Conservation (phyloP, 345 rosid genomes). For the Psidium friedrichsthalianum region DNA sequence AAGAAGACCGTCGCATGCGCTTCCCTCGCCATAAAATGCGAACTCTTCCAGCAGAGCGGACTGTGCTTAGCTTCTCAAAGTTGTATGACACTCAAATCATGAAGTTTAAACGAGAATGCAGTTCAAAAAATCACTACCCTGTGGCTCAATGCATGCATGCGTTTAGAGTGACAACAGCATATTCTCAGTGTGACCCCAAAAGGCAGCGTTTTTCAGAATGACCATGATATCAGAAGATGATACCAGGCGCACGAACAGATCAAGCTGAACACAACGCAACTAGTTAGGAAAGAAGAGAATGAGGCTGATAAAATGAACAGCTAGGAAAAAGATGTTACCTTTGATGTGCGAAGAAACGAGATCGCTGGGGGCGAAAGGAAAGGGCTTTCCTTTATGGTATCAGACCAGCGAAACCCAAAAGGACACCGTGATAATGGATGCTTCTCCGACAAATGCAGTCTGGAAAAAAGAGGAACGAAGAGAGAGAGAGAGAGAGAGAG, state of each 20-base stretch:
- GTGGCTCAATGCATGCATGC: neutral
- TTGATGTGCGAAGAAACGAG: neutral
- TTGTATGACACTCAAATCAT: neutral
- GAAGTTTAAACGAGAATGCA: neutral
- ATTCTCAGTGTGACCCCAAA: neutral
- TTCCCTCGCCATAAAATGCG: neutral
- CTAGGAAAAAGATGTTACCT: neutral
- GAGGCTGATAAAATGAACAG: neutral
- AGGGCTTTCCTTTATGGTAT: neutral
- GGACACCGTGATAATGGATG: neutral
- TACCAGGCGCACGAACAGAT: neutral
- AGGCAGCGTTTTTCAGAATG: neutral
- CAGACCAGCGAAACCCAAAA: neutral
- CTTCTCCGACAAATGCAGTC: neutral
- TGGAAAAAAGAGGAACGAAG: neutral
- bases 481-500: conserved; percentile 4
- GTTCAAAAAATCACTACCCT: neutral
- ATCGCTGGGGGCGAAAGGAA: neutral
- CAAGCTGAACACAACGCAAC: neutral
- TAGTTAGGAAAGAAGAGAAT: neutral
- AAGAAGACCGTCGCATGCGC: neutral
- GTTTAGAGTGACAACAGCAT: neutral
- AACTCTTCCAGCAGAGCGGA: neutral
- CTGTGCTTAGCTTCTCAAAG: neutral
- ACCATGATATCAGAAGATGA: neutral